phyloP scores from a whole-genome alignment of 1,284 basidiomycete species.

The Caloboletus firmus region DNA sequence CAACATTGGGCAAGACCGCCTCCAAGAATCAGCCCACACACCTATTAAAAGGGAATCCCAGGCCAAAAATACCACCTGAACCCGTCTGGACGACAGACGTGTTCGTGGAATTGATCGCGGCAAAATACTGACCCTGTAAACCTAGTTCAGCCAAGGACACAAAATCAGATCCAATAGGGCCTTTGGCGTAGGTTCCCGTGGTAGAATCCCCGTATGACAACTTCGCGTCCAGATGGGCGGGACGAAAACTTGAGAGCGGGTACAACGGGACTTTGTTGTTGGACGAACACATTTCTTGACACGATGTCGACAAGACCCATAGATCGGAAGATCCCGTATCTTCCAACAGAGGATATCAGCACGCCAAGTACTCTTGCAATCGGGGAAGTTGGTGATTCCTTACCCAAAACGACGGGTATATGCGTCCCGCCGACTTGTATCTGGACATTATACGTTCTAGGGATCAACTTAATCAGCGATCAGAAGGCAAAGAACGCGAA shows the following conservation, averaged over 20 bases:
- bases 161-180: slow-evolving; percentile 47
- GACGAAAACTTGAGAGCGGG: slow-evolving; percentile 40
- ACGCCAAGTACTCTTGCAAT: not conserved
- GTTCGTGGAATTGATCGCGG: slow-evolving; percentile 55
- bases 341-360: slow-evolving; percentile 21
- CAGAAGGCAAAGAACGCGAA: not conserved
- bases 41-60: slow-evolving; percentile 61
- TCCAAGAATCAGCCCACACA: slow-evolving; percentile 17
- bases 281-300: slow-evolving; percentile 34
- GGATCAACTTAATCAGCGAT: slow-evolving; percentile 1
- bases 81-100: slow-evolving; percentile 46
- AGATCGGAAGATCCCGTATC: slow-evolving; percentile 60
- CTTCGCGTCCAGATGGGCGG: slow-evolving; percentile 39
- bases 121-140: slow-evolving; percentile 47
- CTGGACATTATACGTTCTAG: slow-evolving; percentile 49
- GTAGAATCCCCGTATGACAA: slow-evolving; percentile 57
- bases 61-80: slow-evolving; percentile 53
- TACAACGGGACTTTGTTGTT: slow-evolving; percentile 39
- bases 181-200: slow-evolving; percentile 53
- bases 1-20: not conserved
- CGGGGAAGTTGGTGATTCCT: slow-evolving; percentile 3
- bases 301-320: slow-evolving; percentile 55
- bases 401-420: slow-evolving; percentile 48
- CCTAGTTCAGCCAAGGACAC: slow-evolving; percentile 46
- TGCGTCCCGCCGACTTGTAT: slow-evolving; percentile 43